Conservation (phyloP, 352 stramenopile genomes). For the Phytopythium mirpurense region DNA sequence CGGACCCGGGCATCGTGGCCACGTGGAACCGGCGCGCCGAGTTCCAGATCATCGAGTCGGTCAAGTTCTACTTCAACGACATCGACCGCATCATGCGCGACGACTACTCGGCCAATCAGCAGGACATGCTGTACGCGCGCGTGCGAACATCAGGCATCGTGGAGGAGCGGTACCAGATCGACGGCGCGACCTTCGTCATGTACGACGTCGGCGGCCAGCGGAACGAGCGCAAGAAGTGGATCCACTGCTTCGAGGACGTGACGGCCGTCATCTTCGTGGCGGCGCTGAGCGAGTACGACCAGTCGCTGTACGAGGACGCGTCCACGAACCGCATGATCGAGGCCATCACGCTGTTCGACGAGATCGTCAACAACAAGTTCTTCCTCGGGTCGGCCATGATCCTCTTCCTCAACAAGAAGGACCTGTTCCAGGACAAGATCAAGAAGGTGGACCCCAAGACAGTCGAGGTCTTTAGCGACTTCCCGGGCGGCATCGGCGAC, state of each 20-base stretch:
- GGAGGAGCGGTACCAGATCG: slow-evolving; percentile 94
- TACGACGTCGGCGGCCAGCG: slow-evolving; percentile 96
- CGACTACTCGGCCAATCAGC: slow-evolving; percentile 91
- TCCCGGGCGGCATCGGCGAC: slow-evolving; percentile 72
- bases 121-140: slow-evolving; percentile 95
- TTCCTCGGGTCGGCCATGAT: slow-evolving; percentile 94
- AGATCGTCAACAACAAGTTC: slow-evolving; percentile 94
- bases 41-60: slow-evolving; percentile 96
- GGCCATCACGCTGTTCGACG: slow-evolving; percentile 92
- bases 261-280: slow-evolving; percentile 97
- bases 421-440: slow-evolving; percentile 97
- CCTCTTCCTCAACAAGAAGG: slow-evolving; percentile 97
- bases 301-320: slow-evolving; percentile 93
- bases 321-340: slow-evolving; percentile 95
- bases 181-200: slow-evolving; percentile 95
- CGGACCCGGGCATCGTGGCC: slow-evolving; percentile 85
- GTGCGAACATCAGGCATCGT: slow-evolving; percentile 95
- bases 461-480: slow-evolving; percentile 90
- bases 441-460: slow-evolving; percentile 91
- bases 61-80: slow-evolving; percentile 97
- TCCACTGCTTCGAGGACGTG: slow-evolving; percentile 96
- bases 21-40: slow-evolving; percentile 89
- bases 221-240: slow-evolving; percentile 97
- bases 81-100: slow-evolving; percentile 92
- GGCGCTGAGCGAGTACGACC: slow-evolving; percentile 93